Percentiles rank a stretch among this genome's conserved stretches.
Evolutionary conservation across 2,329 filamentous ascomycete genomes (phyloP).

Genomic region (Periglandula ipomoeae): DNA sequence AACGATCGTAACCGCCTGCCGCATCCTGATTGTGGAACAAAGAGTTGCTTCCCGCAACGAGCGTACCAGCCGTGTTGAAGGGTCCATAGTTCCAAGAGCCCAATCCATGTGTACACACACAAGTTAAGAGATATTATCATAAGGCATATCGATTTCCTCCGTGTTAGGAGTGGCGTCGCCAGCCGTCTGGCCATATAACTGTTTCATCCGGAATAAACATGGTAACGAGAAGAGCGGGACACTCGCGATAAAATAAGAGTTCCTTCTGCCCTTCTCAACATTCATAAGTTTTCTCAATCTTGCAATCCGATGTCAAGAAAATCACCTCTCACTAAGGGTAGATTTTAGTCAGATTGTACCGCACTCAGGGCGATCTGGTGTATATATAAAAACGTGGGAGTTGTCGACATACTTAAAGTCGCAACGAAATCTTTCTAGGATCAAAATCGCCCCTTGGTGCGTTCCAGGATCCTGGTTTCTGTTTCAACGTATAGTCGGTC

Average conservation of each 20-base stretch:
- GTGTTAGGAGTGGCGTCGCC: constrained; percentile 1
- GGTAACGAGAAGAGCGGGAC: neutral
- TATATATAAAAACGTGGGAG: constrained; percentile 12
- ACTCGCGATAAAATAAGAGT: neutral
- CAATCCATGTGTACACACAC: neutral
- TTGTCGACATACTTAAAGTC: constrained; percentile 1
- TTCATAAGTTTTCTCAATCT: neutral
- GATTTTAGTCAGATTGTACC: neutral
- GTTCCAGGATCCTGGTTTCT: constrained; percentile 67
- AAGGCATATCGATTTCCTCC: constrained; percentile 3
- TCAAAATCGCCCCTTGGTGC: constrained; percentile 31
- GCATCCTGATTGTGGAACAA: neutral
- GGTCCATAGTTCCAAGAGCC: neutral
- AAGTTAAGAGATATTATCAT: constrained; percentile 8
- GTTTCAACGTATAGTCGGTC: constrained; percentile 76
- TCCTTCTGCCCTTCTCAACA: neutral
- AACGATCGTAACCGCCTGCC: neutral
- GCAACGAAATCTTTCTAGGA: constrained; percentile 16
- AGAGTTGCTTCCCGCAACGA: neutral
- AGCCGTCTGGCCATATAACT: neutral
- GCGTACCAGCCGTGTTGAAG: constrained; percentile 5
- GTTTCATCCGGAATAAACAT: neutral
- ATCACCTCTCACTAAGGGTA: neutral
- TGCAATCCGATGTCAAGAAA: neutral
- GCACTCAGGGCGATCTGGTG: neutral